phyloP scores from a whole-genome alignment of 371 early-diverging fungal genomes.

The Apophysomyces ossiformis region DNA sequence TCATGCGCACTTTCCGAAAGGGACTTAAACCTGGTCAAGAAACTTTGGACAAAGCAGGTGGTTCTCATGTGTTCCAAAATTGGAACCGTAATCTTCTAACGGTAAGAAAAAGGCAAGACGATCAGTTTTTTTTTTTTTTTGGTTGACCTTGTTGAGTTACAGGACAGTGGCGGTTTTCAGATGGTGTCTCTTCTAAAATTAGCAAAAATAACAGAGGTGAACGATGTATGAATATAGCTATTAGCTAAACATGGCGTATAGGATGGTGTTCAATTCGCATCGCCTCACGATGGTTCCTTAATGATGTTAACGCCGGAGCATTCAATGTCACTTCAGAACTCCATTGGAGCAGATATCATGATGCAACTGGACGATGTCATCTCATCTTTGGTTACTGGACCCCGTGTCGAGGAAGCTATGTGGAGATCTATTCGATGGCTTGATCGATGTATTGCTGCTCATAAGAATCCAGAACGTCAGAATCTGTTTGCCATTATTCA shows the following conservation, averaged over 20 bases:
- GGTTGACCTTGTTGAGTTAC: background rate
- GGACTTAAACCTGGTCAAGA: slow-evolving; percentile 74
- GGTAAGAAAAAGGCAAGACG: slow-evolving; percentile 31
- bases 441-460: slow-evolving; percentile 89
- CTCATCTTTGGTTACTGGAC: slow-evolving; percentile 81
- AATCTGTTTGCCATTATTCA: slow-evolving; percentile 97
- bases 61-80: slow-evolving; percentile 90
- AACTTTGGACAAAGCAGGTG: slow-evolving; percentile 76
- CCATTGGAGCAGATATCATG: slow-evolving; percentile 97
- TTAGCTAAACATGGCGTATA: slow-evolving; percentile 9
- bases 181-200: slow-evolving; percentile 92
- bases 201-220: slow-evolving; percentile 81
- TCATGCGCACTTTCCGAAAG: slow-evolving; percentile 15
- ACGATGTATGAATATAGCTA: background rate
- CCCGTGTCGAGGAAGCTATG: slow-evolving; percentile 93
- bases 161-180: slow-evolving; percentile 95
- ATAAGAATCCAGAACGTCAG: slow-evolving; percentile 76
- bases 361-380: slow-evolving; percentile 98
- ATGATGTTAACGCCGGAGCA: slow-evolving; percentile 96
- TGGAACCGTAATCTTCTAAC: slow-evolving; percentile 89
- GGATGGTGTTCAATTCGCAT: slow-evolving; percentile 91
- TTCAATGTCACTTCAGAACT: slow-evolving; percentile 91
- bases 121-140: background rate
- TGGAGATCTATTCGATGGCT: slow-evolving; percentile 94
- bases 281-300: slow-evolving; percentile 80